These are phyloP conservation scores for Zygosaccharomyces pseudorouxii DNA, from an alignment of 805 yeast genomes.

Conservation along the genomic window DNA sequence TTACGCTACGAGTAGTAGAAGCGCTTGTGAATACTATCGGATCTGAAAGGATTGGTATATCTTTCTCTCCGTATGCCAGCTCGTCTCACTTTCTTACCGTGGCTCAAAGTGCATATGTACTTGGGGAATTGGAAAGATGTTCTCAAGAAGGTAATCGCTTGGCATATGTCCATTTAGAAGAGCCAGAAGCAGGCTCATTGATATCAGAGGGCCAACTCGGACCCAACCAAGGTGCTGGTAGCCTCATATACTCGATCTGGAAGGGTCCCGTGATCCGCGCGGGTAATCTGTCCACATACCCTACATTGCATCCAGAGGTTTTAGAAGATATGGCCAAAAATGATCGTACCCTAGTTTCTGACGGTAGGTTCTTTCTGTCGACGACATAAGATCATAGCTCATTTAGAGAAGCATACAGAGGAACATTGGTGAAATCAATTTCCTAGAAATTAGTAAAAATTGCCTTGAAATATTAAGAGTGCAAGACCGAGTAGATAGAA, in stretches of 20 bases:
- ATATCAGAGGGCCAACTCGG: slow-evolving; percentile 17
- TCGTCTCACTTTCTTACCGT: slow-evolving; percentile 10
- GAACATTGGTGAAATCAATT: too few species aligned
- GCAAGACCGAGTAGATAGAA: too few species aligned
- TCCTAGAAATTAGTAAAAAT: too few species aligned
- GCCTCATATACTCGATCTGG: slow-evolving; percentile 37
- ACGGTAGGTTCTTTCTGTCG: slow-evolving; percentile 43
- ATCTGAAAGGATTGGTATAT: slow-evolving; percentile 40
- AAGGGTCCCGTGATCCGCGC: slow-evolving; percentile 38
- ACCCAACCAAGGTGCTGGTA: slow-evolving; percentile 26
- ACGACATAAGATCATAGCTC: slow-evolving; percentile 12
- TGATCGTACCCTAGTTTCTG: slow-evolving; percentile 38
- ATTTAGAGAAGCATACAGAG: too few species aligned
- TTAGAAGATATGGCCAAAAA: slow-evolving; percentile 27
- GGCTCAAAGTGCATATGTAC: slow-evolving; percentile 37
- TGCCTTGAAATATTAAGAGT: too few species aligned
- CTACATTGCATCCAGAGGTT: slow-evolving; percentile 11
- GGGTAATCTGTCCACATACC: slow-evolving; percentile 23
- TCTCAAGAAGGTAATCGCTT: slow-evolving; percentile 31
- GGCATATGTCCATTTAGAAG: slow-evolving; percentile 40
- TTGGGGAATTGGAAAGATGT: slow-evolving; percentile 35
- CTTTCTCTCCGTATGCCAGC: slow-evolving; percentile 43
- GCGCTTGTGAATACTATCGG: slow-evolving; percentile 47
- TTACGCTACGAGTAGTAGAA: slow-evolving; percentile 44
- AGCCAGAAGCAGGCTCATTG: slow-evolving; percentile 32